Base-by-base conservation (phyloP, 1,284 basidiomycete genomes). In the Cutaneotrichosporon daszewskae region DNA sequence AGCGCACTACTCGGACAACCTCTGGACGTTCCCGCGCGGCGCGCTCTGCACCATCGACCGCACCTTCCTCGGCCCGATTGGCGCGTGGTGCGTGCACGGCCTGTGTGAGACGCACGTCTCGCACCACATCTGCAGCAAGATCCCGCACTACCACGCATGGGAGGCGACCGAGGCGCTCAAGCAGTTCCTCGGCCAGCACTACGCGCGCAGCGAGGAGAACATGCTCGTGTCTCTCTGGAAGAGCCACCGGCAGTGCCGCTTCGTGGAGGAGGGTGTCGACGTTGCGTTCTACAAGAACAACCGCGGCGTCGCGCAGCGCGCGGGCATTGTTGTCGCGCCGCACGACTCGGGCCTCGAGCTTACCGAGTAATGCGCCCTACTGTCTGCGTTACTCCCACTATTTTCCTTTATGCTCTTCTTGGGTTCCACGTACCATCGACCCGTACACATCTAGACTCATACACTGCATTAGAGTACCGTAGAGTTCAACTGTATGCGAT, bases 31-130 rank as follows among this genome's bases (percentile, higher is more conserved):
- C 79, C 77, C 85, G 37, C 89, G 94, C 59, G 94, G 94, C 53
- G 94, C 94, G n/a, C 82, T 98, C 40, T 77, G 87, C 53, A 98
- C 94, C 16, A 78, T 97, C 34, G 91, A 98, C 72, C 88, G 94
- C 49, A 81, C 74, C 55, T 80, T 91, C 54, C 76, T 95, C 28
- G 89, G 88, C 36, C 85, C 85, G 57, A 77, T 81, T 45, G 87
- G 87, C 33, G 72, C 58, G 81, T 56, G 81, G 80, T 77, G 85
- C 73, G 42, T 89, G 79, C 23, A 81, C 80, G 58, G 80, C 82
- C 92, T 95, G 65, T 87, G 85, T 18, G 90, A 95, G 76, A 95
- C 91, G 19, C 91, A 95, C 69, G 84, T 94, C 43, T 74, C 81
- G 28, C 91, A 95, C 73, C 91, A 95, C 70, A 79, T 92, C 55